phyloP scores from a whole-genome alignment of 2,329 filamentous ascomycete species.

The Teratosphaeria nubilosa region DNA sequence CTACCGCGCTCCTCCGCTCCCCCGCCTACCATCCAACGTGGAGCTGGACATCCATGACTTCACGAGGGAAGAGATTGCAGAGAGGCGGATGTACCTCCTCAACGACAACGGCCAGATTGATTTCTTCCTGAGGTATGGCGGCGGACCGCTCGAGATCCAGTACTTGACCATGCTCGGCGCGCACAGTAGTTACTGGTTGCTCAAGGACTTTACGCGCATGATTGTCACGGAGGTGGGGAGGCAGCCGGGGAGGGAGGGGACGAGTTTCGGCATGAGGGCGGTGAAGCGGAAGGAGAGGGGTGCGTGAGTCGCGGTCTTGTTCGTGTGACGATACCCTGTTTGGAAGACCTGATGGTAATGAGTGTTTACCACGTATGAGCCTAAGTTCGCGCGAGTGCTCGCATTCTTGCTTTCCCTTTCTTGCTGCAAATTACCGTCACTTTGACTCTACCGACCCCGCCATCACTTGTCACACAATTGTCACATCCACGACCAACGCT shows the following conservation, averaged over 20 bases:
- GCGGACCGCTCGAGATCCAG: slow-evolving; percentile 83
- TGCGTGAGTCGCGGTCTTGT: not conserved
- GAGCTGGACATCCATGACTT: slow-evolving; percentile 96
- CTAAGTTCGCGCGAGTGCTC: no score
- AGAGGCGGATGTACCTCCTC: slow-evolving; percentile 74
- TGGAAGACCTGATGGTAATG: no score
- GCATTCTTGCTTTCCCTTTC: no score
- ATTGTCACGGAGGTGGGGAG: slow-evolving; percentile 81
- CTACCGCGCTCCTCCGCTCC: slow-evolving; percentile 19
- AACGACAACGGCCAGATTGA: slow-evolving; percentile 98
- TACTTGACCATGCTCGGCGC: slow-evolving; percentile 96
- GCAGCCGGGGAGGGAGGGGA: slow-evolving; percentile 53
- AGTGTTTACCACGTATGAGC: no score
- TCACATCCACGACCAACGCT: no score
- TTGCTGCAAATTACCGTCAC: no score
- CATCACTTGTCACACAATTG: no score
- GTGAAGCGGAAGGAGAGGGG: slow-evolving; percentile 34
- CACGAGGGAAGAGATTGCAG: slow-evolving; percentile 79
- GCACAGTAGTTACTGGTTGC: slow-evolving; percentile 88
- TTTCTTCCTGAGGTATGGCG: slow-evolving; percentile 72
- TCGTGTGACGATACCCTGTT: no score
- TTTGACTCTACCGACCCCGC: no score
- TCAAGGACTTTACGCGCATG: slow-evolving; percentile 79
- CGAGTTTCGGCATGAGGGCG: slow-evolving; percentile 44
- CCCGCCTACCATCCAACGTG: slow-evolving; percentile 44